A percentile compares a stretch with the other conserved stretches of the same genome.
These are phyloP conservation scores for Chalciporus sphaerocephalus DNA, from an alignment of 768 basidiomycete genomes.

Conservation along the genomic window DNA sequence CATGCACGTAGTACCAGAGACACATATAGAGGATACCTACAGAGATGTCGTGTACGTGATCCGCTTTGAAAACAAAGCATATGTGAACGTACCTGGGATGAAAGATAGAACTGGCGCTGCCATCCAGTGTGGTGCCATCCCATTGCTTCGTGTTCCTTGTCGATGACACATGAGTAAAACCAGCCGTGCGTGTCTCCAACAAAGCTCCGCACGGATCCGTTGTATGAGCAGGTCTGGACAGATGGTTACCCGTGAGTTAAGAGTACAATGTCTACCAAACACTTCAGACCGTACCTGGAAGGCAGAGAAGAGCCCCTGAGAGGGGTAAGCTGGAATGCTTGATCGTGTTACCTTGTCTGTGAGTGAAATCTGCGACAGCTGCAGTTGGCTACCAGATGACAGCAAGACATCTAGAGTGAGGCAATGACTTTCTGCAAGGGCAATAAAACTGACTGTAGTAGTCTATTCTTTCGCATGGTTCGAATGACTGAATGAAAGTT, in stretches of 20 bases:
- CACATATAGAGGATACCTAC: constrained; percentile 50
- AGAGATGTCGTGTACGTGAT: background rate
- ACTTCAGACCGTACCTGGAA: constrained; percentile 40
- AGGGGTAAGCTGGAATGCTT: constrained; percentile 27
- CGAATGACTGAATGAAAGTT: constrained; percentile 13
- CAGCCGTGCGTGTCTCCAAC: constrained; percentile 53
- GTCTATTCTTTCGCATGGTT: constrained; percentile 20
- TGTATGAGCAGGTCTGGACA: constrained; percentile 32
- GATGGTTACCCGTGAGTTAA: background rate
- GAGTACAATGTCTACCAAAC: background rate
- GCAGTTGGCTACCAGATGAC: constrained; percentile 35
- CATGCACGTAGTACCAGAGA: constrained; percentile 47
- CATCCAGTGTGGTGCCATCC: constrained; percentile 27
- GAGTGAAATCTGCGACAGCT: constrained; percentile 36
- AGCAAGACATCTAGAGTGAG: background rate
- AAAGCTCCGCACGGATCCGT: constrained; percentile 35
- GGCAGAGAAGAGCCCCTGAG: constrained; percentile 38
- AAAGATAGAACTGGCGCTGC: constrained; percentile 41
- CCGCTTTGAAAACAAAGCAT: background rate
- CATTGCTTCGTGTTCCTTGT: constrained; percentile 2
- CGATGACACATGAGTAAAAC: constrained; percentile 37
- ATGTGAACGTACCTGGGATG: constrained; percentile 16
- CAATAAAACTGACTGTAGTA: constrained; percentile 24
- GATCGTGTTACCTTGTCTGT: constrained; percentile 33
- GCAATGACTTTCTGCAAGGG: background rate